A percentile compares a stretch with the other conserved stretches of the same genome.
Conservation (phyloP, 2,329 filamentous ascomycete genomes). For the Lachnum nothofagi region DNA sequence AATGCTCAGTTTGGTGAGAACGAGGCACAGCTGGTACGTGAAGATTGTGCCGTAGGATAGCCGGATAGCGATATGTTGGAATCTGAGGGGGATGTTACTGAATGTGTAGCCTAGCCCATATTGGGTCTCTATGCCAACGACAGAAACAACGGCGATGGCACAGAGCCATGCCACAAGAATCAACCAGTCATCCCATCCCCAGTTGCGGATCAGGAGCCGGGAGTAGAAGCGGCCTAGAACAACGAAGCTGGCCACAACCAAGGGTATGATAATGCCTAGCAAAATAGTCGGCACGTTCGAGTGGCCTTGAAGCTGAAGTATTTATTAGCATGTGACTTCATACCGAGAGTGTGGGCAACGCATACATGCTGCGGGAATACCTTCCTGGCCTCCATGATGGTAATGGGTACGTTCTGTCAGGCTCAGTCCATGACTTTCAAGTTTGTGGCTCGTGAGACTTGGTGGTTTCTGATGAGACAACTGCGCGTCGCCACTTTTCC, state of each 20-base stretch:
- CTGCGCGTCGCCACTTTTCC: background rate
- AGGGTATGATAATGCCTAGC: background rate
- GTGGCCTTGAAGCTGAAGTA: background rate
- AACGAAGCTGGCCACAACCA: background rate
- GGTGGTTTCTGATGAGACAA: background rate
- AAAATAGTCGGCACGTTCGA: background rate
- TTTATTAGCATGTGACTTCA: background rate
- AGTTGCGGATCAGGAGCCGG: background rate
- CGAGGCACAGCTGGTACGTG: background rate
- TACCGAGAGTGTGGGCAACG: background rate
- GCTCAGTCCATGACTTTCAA: background rate
- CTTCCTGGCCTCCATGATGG: background rate
- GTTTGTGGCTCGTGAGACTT: background rate
- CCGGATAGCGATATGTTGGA: background rate
- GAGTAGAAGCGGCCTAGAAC: background rate
- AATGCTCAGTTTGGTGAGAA: slow-evolving; percentile 3
- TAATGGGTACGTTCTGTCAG: background rate
- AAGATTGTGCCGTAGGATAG: background rate
- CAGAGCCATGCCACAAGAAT: background rate
- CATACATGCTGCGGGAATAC: background rate
- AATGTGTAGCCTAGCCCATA: background rate
- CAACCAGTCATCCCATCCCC: background rate
- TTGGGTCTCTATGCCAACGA: background rate
- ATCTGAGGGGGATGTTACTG: background rate
- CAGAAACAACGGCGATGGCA: background rate